Base-by-base conservation (phyloP, 2,329 filamentous ascomycete genomes). In the Chrysosporium keratinophilum region DNA sequence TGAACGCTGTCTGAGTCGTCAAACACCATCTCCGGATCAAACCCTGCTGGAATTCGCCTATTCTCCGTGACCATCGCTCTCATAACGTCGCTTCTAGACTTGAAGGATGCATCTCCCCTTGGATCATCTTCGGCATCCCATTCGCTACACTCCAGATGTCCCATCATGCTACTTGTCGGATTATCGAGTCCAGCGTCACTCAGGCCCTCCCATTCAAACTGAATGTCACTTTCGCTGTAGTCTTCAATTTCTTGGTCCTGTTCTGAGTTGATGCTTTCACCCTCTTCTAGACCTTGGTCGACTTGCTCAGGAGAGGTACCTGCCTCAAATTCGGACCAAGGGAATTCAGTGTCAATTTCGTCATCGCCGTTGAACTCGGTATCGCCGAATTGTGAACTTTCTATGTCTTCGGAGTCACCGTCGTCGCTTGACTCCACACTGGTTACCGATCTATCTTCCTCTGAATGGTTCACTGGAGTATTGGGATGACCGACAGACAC, bases 301-400 rank as follows among this genome's bases (percentile, higher is more conserved):
- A 12, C 40, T 20, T 2, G n/a, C 12, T 31, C 45, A 6, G 12
- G 45, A 31, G 5, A 47, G 14, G 23, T 40, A n/a, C 10, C 35
- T 11, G 12, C 10, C 6, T 50, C 40, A n/a, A 39, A 50, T 14
- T 52, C 48, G 33, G 28, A 20, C 42, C 44, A 50, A 12, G 40
- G 42, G 19, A 37, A 42, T 33, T 41, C 47, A 17, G 6, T 31
- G 9, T 54, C 52, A 23, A 45, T 40, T 39, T 1, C 34, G 10
- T 6, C 19, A 40, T 50, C 56, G 11, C 34, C 56, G 45, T 57
- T 54, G 10, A 53, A 57, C 42, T 57, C 56, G 15, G 35, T 19
- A 34, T 57, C 56, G 17, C 50, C 56, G 40, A 56, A 57, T 12
- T 55, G 39, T n/a, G 40, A 55, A 12, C 55, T 52, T 15, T 48